Percentiles rank a stretch among this genome's conserved stretches.
Evolutionary conservation across 805 yeast species (phyloP).

Genomic region (Myxozyma lipomycoides): DNA sequence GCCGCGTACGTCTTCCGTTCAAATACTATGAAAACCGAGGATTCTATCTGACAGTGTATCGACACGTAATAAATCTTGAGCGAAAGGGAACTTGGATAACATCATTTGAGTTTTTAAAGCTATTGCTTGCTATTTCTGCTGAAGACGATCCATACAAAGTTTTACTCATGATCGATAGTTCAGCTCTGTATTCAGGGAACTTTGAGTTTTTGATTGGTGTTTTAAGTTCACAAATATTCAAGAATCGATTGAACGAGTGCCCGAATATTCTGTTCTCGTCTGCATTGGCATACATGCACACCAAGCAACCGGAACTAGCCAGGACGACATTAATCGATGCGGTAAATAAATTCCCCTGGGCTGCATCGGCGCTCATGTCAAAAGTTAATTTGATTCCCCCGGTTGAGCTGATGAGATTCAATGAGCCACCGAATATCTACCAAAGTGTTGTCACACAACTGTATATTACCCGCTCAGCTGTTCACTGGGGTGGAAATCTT

Average conservation of each 20-base stretch:
- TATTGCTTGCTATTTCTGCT: conserved; percentile 56
- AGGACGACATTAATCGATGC: conserved; percentile 47
- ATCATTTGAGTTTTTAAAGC: conserved; percentile 70
- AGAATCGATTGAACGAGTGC: conserved; percentile 64
- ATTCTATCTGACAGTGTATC: conserved; percentile 67
- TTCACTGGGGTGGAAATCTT: conserved; percentile 28
- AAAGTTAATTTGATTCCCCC: conserved; percentile 37
- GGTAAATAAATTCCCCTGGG: conserved; percentile 52
- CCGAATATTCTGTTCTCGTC: conserved; percentile 67
- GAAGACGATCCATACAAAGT: conserved; percentile 85
- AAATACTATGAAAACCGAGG: conserved; percentile 71
- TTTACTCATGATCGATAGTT: conserved; percentile 75
- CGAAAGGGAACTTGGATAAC: conserved; percentile 75
- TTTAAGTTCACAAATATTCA: conserved; percentile 51
- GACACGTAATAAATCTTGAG: conserved; percentile 64
- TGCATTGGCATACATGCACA: conserved; percentile 54
- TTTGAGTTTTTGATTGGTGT: conserved; percentile 58
- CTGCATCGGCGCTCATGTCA: conserved; percentile 50
- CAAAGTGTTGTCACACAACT: conserved; percentile 27
- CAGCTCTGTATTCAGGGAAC: conserved; percentile 63
- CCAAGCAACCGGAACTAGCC: conserved; percentile 45
- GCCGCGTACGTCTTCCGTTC: conserved; percentile 66
- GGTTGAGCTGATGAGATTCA: conserved; percentile 15
- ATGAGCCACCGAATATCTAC: conserved; percentile 18
- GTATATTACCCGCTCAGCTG: conserved; percentile 28